A percentile compares a stretch with the other conserved stretches of the same genome.
phyloP scores from a whole-genome alignment of 345 rosid genomes.

The Camelina laxa region DNA sequence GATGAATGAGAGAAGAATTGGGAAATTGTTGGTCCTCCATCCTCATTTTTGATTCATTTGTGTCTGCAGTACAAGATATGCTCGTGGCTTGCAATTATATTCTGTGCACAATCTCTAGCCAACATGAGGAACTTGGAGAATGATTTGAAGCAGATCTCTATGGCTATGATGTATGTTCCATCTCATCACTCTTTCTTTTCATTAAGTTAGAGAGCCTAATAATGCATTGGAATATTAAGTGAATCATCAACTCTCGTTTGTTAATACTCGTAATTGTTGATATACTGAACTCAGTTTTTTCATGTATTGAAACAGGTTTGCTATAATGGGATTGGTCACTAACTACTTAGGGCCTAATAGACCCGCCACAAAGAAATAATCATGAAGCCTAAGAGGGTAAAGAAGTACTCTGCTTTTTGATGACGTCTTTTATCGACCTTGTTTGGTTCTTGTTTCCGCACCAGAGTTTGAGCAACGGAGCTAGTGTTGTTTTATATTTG shows the following conservation, averaged over 20 bases:
- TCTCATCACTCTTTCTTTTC: conserved; percentile 5
- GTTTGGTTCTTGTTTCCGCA: conserved; percentile 27
- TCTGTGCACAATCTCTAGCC: conserved; percentile 89
- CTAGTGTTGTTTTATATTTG: conserved; percentile 5
- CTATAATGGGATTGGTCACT: conserved; percentile 94
- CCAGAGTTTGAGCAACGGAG: conserved; percentile 11
- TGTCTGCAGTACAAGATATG: conserved; percentile 81
- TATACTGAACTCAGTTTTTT: conserved; percentile 19
- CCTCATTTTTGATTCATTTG: conserved; percentile 10
- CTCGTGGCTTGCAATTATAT: conserved; percentile 95
- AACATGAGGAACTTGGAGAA: conserved; percentile 88
- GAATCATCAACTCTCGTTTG: background rate
- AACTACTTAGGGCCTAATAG: conserved; percentile 88
- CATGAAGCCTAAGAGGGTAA: background rate
- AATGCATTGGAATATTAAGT: background rate
- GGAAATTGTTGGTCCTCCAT: background rate
- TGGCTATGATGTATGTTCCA: conserved; percentile 88
- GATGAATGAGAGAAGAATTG: background rate
- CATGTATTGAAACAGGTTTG: conserved; percentile 68
- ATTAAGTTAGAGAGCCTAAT: background rate
- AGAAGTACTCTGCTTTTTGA: background rate
- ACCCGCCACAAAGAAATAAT: conserved; percentile 54
- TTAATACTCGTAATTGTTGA: conserved; percentile 17
- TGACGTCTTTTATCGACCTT: conserved; percentile 21
- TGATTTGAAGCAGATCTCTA: conserved; percentile 96